Evolutionary conservation across 202 grass and related monocot species (phyloP), one percentile per base, ranked within the genome.

Genomic region (Saccharum hybrid): DNA sequence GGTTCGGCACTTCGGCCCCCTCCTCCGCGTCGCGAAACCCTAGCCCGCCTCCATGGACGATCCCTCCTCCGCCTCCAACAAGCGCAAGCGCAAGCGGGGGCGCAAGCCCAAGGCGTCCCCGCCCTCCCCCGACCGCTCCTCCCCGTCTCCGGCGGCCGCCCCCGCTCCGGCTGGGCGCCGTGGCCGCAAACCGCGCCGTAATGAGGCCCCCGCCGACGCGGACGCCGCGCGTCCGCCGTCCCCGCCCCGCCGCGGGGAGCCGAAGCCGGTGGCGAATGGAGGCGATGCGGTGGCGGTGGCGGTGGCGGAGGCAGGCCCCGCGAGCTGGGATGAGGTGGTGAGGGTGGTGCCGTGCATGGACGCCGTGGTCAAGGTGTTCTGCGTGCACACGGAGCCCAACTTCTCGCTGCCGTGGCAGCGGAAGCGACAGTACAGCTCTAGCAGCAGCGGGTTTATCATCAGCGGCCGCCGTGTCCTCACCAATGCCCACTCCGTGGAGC

Each of bases 351-450:
- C 96, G 41, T 94, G 89, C 69, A 98, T 96, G 96, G 96, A 96
- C 51, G 93, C 96, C 2, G 96, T 98, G 30, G 96, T 98, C 38
- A 98, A 98, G 89, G 96, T 98, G 66, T 98, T 98, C 85, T 98
- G 96, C 71, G 91, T 92, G 54, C 96, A 96, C 83, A 98, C 96
- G 3, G 96, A 98, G 83, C 96, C 93, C 54, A 96, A 98, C 71
- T 96, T 98, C 77, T 98, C 91, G 39, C 75, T 98, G 54, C 96
- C 93, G 0, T 98, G 96, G 96, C 96, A 98, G 86, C 75, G 90
- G 43, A 98, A 95, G 89, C 66, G 96, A 37, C 96, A 98, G 84
- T 98, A 94, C 72, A 96, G 91, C 68, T 98, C 96, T 33, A 94
- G 93, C 71, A 98, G 96, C 83, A 94, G 93, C 28, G 96, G 96